Base-by-base conservation (phyloP, 805 yeast genomes). In the Pichia scutulata region DNA sequence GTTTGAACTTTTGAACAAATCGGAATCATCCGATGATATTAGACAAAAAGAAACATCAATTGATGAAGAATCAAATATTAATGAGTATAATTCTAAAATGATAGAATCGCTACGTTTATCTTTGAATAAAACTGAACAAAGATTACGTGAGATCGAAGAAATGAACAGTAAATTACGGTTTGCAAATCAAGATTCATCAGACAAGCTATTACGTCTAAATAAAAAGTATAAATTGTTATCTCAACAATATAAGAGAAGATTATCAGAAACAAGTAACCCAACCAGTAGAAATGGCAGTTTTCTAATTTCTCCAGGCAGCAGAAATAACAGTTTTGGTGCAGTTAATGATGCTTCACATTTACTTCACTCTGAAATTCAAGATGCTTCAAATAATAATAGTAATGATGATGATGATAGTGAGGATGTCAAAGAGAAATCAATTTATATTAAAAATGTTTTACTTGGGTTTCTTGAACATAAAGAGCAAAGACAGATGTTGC, bases 381-480 rank as follows among this genome's bases (percentile, higher is more conserved):
- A 33, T 16, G 18, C 37, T n/a, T n/a, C 36, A n/a, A 22, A 28
- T 5, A 51, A 39, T 16, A 46, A 39, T 6, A 44, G 33, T 12
- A 26, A 65, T 58, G 45, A 61, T 52, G 45, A 61, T 52, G 48
- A 46, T 12, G 48, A 39, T 7, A 56, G 53, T 30, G 66, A 61
- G 4, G 71, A 69, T 19, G 61, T 60, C 23, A 62, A 62, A 18
- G 74, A 72, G 44, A 84, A 80, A 58, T 73, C 84, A 21, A 87
- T 95, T 13, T 92, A 92, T 63, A 74, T 89, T 47, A 87, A 86
- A 64, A 93, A 93, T 62, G 97, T 92, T 2, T 66, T 92, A n/a
- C 70, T 92, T 2, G 97, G 97, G 2, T 93, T 86, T 63, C 67
- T 93, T 49, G 97, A 90, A 61, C 96, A 87, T 62, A 86, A 78